These are phyloP conservation scores for Nakazawaea pomicola DNA, from an alignment of 805 yeast genomes.

Conservation along the genomic window DNA sequence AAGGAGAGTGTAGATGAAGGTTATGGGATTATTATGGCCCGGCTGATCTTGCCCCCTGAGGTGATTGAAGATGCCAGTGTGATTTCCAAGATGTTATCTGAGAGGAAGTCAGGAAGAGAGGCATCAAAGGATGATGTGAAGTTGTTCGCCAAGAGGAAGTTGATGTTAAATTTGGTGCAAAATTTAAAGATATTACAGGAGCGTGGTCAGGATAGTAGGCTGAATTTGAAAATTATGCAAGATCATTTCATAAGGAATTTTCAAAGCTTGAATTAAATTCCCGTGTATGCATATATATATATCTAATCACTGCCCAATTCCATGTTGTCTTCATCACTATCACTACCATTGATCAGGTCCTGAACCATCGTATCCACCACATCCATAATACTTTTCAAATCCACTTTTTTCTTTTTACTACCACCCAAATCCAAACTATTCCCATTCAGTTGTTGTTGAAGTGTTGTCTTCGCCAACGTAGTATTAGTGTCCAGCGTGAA, in stretches of 20 bases:
- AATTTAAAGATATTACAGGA: slow-evolving; percentile 18
- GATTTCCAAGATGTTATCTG: slow-evolving; percentile 18
- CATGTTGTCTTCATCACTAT: slow-evolving; percentile 56
- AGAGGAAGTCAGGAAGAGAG: slow-evolving; percentile 11
- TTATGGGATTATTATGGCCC: slow-evolving; percentile 27
- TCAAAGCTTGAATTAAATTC: slow-evolving; percentile 14
- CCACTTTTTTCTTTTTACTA: not conserved
- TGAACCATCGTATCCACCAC: slow-evolving; percentile 42
- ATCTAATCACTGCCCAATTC: slow-evolving; percentile 51
- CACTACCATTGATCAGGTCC: slow-evolving; percentile 31
- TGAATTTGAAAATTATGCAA: slow-evolving; percentile 21
- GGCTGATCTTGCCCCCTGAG: slow-evolving; percentile 19
- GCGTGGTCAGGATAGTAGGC: slow-evolving; percentile 14
- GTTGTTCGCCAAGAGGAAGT: slow-evolving; percentile 6
- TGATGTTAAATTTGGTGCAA: slow-evolving; percentile 20
- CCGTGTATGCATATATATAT: too few relatives aligned
- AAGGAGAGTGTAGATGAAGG: slow-evolving; percentile 18
- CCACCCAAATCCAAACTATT: not conserved
- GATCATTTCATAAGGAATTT: slow-evolving; percentile 19
- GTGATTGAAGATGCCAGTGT: slow-evolving; percentile 24
- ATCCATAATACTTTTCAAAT: slow-evolving; percentile 25
- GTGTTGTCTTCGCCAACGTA: slow-evolving; percentile 13
- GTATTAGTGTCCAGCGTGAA: slow-evolving; percentile 23
- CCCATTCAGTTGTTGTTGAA: not conserved
- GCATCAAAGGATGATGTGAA: not conserved